Conservation (phyloP, 257 asterid genomes). For the Henckelia pumila region DNA sequence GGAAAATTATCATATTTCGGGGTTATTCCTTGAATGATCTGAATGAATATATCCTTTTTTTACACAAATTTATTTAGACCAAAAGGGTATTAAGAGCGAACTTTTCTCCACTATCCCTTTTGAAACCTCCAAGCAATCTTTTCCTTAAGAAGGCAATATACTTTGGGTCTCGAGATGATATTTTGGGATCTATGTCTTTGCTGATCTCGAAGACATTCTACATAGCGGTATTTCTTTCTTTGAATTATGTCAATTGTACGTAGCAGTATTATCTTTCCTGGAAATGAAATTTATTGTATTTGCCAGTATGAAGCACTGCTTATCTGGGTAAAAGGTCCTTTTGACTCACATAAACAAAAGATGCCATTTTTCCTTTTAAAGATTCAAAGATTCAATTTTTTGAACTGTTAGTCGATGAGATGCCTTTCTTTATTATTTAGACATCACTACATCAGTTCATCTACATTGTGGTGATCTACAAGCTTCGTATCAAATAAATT, state of each 20-base stretch:
- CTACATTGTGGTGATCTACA: constrained; percentile 3
- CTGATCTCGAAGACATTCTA: constrained; percentile 14
- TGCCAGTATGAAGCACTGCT: constrained; percentile 13
- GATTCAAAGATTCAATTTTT: constrained; percentile 14
- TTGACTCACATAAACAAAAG: not conserved
- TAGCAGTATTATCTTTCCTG: constrained; percentile 15
- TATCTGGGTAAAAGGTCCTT: not conserved
- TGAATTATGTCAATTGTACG: constrained; percentile 8
- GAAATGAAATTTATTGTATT: constrained; percentile 17
- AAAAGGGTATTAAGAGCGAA: not conserved
- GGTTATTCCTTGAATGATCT: constrained; percentile 13
- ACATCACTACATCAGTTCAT: constrained; percentile 13
- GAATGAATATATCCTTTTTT: not conserved
- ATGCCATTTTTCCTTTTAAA: not conserved
- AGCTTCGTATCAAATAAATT: constrained; percentile 19
- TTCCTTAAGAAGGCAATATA: constrained; percentile 19
- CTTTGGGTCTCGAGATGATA: constrained; percentile 13
- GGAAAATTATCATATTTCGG: constrained; percentile 8
- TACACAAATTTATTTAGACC: not conserved
- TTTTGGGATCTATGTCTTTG: constrained; percentile 28
- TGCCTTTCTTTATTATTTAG: constrained; percentile 9
- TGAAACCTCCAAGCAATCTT: constrained; percentile 18
- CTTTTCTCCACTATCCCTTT: constrained; percentile 8
- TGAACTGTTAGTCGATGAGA: not conserved
- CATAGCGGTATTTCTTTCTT: constrained; percentile 2